Percentiles rank a stretch among this genome's conserved stretches.
Conservation (phyloP, 2,329 filamentous ascomycete genomes). For the Aspergillus ibericus region DNA sequence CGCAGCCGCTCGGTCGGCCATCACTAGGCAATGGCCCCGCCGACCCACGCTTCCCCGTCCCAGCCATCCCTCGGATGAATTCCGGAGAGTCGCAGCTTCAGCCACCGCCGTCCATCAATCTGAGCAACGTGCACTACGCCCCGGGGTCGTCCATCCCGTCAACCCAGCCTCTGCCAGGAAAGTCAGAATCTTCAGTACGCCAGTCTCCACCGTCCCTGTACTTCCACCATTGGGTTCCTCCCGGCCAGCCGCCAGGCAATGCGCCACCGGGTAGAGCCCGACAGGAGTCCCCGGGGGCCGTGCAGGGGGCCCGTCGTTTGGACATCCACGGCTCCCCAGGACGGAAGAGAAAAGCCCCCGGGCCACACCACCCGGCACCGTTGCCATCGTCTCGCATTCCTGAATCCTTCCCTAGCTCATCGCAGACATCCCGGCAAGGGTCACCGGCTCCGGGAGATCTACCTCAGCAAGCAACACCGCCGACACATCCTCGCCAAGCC, state of each 20-base stretch:
- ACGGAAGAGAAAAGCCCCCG: constrained; percentile 77
- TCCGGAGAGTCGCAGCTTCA: constrained; percentile 45
- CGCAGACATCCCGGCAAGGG: constrained; percentile 10
- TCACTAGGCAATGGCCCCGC: constrained; percentile 19
- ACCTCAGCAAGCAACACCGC: background rate
- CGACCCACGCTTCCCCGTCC: constrained; percentile 13
- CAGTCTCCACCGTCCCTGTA: constrained; percentile 74
- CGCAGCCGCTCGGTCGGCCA: constrained; percentile 14
- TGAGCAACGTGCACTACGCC: constrained; percentile 26
- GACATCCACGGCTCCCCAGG: constrained; percentile 70
- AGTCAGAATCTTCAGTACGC: constrained; percentile 59
- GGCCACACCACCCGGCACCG: constrained; percentile 52
- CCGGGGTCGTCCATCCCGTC: constrained; percentile 46
- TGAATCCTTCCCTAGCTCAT: constrained; percentile 26
- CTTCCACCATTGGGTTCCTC: constrained; percentile 92
- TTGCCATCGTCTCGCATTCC: constrained; percentile 52
- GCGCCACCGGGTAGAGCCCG: constrained; percentile 73
- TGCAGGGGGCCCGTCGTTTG: constrained; percentile 50
- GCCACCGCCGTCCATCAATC: constrained; percentile 32
- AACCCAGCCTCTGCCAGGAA: constrained; percentile 53
- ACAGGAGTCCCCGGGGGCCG: constrained; percentile 48
- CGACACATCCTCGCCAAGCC: constrained; percentile 8
- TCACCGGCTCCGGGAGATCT: constrained; percentile 35
- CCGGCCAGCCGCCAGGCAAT: constrained; percentile 66
- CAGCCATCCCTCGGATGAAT: constrained; percentile 36